phyloP scores from a whole-genome alignment of 2,329 filamentous ascomycete species.

The Rhynchosporium graminicola region DNA sequence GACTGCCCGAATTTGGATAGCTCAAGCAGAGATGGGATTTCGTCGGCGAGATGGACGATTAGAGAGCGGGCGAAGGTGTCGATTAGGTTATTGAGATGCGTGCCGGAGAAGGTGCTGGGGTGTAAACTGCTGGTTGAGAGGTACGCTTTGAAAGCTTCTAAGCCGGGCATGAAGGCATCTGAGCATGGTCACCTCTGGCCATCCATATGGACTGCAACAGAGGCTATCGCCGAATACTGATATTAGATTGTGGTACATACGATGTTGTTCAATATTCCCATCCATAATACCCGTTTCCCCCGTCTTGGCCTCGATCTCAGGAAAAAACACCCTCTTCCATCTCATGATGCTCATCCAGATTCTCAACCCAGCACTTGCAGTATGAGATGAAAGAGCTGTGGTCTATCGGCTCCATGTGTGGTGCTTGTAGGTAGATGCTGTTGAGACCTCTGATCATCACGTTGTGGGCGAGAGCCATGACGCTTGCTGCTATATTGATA shows the following conservation, averaged over 20 bases:
- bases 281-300: constrained; percentile 46
- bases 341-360: constrained; percentile 44
- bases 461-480: constrained; percentile 42
- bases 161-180: constrained; percentile 27
- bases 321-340: constrained; percentile 45
- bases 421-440: constrained; percentile 42
- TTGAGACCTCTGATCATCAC: constrained; percentile 44
- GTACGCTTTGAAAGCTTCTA: constrained; percentile 20
- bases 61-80: constrained; percentile 43
- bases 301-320: constrained; percentile 42
- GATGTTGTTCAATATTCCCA: constrained; percentile 45
- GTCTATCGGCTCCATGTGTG: constrained; percentile 40
- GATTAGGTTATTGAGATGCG: constrained; percentile 29
- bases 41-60: constrained; percentile 43
- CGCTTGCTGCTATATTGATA: constrained; percentile 12
- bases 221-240: background rate
- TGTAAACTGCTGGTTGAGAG: constrained; percentile 9
- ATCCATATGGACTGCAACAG: background rate
- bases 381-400: constrained; percentile 38
- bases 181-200: background rate
- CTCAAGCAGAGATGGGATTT: constrained; percentile 44
- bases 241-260: constrained; percentile 12
- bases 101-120: constrained; percentile 17
- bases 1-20: constrained; percentile 20
- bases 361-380: constrained; percentile 23